Evolutionary conservation across 192 early-diverging fungal genomes (phyloP).

Genomic region (Backusella macrospora): DNA sequence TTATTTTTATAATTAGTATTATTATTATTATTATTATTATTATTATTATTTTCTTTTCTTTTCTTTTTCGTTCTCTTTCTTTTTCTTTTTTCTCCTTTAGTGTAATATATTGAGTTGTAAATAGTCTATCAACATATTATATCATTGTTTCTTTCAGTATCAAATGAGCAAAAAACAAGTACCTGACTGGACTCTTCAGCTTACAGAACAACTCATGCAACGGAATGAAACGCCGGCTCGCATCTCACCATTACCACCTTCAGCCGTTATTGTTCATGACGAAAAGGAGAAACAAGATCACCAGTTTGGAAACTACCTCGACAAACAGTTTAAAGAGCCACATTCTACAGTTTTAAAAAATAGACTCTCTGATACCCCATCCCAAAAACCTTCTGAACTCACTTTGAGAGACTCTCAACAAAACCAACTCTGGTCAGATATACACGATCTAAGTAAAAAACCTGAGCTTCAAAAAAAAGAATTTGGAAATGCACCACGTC

Average conservation of each 20-base stretch:
- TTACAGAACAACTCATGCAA: constrained; percentile 14
- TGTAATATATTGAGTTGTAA: neutral
- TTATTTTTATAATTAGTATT: neutral
- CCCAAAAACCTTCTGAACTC: neutral
- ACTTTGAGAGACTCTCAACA: neutral
- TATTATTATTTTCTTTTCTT: neutral
- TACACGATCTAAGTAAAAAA: constrained; percentile 4
- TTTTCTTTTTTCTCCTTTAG: neutral
- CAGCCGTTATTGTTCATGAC: constrained; percentile 5
- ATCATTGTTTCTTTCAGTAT: neutral
- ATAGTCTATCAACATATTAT: neutral
- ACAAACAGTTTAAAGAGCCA: neutral
- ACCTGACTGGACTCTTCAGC: constrained; percentile 8
- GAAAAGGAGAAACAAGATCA: constrained; percentile 6
- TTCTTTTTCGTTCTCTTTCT: neutral
- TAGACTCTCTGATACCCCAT: neutral
- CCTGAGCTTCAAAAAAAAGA: constrained; percentile 3
- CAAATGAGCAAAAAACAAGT: constrained; percentile 7
- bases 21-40: neutral
- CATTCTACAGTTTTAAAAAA: constrained; percentile 1
- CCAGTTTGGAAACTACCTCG: constrained; percentile 19
- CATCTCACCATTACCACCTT: neutral
- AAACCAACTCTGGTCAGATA: neutral
- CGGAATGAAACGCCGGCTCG: neutral
- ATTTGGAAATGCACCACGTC: neutral